A percentile compares a stretch with the other conserved stretches of the same genome.
phyloP scores from a whole-genome alignment of 768 basidiomycete species.

The Russula ochroleuca region DNA sequence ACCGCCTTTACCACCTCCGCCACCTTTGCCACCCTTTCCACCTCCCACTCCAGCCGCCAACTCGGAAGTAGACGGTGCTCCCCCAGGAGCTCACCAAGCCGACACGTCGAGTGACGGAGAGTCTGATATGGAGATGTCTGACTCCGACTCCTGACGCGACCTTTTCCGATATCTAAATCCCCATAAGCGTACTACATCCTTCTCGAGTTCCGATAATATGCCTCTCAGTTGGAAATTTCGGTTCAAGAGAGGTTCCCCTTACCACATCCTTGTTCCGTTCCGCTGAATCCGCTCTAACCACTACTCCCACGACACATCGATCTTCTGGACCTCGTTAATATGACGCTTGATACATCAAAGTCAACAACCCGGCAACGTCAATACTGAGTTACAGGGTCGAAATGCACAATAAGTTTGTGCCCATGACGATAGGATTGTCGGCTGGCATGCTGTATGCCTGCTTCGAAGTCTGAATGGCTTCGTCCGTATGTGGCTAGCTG shows the following conservation, averaged over 20 bases:
- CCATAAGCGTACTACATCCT: not conserved
- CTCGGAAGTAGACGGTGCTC: not conserved
- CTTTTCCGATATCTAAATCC: not conserved
- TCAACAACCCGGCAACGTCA: not conserved
- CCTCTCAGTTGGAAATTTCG: not conserved
- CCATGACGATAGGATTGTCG: not conserved
- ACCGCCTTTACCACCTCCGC: too few species aligned
- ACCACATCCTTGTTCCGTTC: not conserved
- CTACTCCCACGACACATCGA: not conserved
- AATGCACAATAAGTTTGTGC: not conserved
- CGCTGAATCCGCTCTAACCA: too few species aligned
- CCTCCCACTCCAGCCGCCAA: not conserved
- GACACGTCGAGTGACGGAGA: slow-evolving; percentile 22
- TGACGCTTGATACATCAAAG: not conserved
- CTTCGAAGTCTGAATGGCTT: not conserved
- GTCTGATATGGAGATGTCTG: slow-evolving; percentile 38
- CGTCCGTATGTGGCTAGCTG: not conserved
- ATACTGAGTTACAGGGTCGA: not conserved
- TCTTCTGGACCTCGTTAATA: not conserved
- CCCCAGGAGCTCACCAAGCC: not conserved
- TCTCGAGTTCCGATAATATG: not conserved
- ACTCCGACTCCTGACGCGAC: slow-evolving; percentile 27
- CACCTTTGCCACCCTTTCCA: too few species aligned
- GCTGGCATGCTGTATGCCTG: not conserved
- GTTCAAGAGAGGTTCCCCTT: not conserved